These are phyloP conservation scores for Blumeria graminis DNA, from an alignment of 2,329 filamentous ascomycete genomes.

Conservation along the genomic window DNA sequence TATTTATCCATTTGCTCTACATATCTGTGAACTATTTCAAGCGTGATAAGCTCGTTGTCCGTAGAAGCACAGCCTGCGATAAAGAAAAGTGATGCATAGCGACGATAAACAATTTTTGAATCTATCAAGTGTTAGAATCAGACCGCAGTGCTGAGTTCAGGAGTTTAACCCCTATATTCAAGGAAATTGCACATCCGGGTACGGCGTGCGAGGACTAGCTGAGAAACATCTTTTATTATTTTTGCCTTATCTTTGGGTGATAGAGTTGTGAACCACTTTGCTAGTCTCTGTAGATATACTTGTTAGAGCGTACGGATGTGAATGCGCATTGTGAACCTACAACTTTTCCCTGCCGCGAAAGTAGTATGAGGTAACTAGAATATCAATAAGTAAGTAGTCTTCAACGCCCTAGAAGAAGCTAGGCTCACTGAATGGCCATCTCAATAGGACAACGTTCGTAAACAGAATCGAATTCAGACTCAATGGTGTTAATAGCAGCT, in stretches of 20 bases:
- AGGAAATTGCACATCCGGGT: conserved; percentile 99
- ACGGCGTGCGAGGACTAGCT: conserved; percentile 81
- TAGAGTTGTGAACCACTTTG: conserved; percentile 97
- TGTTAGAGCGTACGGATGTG: conserved; percentile 1
- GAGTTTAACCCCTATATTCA: conserved; percentile 70
- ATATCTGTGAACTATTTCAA: conserved; percentile 97
- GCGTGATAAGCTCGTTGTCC: conserved; percentile 93
- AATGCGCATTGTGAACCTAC: conserved; percentile 30
- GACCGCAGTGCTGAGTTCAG: too few relatives aligned
- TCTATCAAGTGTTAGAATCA: conserved; percentile 28
- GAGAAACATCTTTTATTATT: conserved; percentile 98
- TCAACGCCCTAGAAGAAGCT: background rate
- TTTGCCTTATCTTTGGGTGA: conserved; percentile 98
- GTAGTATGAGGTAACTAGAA: conserved; percentile 77
- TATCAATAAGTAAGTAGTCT: conserved; percentile 5
- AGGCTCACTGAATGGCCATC: conserved; percentile 3
- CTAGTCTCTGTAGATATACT: conserved; percentile 46
- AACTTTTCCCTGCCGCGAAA: conserved; percentile 97
- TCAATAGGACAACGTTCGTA: background rate
- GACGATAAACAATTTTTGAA: conserved; percentile 94
- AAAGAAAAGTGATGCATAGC: conserved; percentile 97
- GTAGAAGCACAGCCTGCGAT: conserved; percentile 93
- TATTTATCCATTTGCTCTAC: conserved; percentile 99
- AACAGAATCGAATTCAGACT: too few relatives aligned
- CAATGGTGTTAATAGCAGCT: too few relatives aligned